A percentile compares a stretch with the other conserved stretches of the same genome.
Evolutionary conservation across 2,329 filamentous ascomycete species (phyloP).

Genomic region (Penicillium digitatum): DNA sequence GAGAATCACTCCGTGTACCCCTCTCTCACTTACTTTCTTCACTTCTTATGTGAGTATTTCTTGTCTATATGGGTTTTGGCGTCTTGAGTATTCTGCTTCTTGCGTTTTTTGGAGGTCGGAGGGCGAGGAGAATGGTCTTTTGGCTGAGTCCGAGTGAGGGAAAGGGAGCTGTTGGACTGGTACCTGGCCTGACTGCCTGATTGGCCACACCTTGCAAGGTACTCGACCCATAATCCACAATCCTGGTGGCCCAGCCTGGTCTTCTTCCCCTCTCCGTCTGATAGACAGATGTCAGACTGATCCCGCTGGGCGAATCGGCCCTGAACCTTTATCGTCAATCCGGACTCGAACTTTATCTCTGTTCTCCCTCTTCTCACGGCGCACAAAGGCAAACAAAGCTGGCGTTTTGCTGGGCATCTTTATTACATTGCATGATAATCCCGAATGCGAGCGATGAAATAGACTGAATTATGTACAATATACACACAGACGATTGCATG

Average conservation of each 20-base stretch:
- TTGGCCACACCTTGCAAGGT: neutral
- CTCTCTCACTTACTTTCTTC: conserved; percentile 1
- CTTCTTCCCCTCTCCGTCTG: neutral
- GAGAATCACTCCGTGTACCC: neutral
- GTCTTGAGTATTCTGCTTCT: conserved; percentile 15
- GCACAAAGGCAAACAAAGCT: conserved; percentile 15
- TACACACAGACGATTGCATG: conserved; percentile 16
- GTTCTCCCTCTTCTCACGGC: conserved; percentile 22
- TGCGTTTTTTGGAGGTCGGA: conserved; percentile 9
- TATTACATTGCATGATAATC: conserved; percentile 20
- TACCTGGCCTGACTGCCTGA: neutral
- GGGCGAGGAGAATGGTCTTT: neutral
- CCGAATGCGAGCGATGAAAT: conserved; percentile 13
- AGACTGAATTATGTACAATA: conserved; percentile 24
- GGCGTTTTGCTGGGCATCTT: conserved; percentile 25
- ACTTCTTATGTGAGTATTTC: conserved; percentile 15
- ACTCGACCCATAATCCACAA: too few species aligned
- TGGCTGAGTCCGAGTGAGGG: neutral
- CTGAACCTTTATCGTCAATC: neutral
- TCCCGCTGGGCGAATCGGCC: neutral
- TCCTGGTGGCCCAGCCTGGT: too few species aligned
- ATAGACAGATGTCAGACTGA: neutral
- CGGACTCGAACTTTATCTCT: conserved; percentile 1
- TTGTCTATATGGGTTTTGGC: conserved; percentile 19
- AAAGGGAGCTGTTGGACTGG: neutral